Evolutionary conservation across 768 basidiomycete genomes (phyloP).

Genomic region (Tricholoma furcatifolium): DNA sequence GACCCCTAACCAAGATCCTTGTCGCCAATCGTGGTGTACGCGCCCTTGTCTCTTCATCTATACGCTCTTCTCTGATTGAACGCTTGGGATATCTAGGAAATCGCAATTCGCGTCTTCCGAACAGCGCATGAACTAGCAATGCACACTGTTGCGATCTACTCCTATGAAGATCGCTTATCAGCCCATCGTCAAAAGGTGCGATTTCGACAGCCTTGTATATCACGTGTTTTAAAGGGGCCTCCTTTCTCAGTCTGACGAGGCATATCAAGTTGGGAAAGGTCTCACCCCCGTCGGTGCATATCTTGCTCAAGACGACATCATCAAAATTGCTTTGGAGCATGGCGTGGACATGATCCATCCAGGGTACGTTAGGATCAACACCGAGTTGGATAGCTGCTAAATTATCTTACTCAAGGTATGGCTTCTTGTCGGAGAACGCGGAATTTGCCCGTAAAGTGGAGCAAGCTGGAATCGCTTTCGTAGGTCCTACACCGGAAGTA

Average conservation of each 20-base stretch:
- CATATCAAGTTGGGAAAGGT: slow-evolving; percentile 96
- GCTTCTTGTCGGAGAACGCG: slow-evolving; percentile 97
- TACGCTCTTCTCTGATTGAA: slow-evolving; percentile 8
- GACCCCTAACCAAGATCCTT: slow-evolving; percentile 87
- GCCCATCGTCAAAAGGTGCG: slow-evolving; percentile 96
- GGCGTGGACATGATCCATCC: slow-evolving; percentile 99
- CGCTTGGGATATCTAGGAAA: slow-evolving; percentile 66
- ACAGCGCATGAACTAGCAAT: slow-evolving; percentile 98
- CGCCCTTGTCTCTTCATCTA: slow-evolving; percentile 13
- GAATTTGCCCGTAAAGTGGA: slow-evolving; percentile 97
- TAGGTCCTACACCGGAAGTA: slow-evolving; percentile 93
- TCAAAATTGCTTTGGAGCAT: slow-evolving; percentile 93
- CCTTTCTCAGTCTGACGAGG: slow-evolving; percentile 82
- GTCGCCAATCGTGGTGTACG: slow-evolving; percentile 91
- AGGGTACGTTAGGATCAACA: slow-evolving; percentile 52
- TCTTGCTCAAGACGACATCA: slow-evolving; percentile 96
- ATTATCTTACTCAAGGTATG: slow-evolving; percentile 59
- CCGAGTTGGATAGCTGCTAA: not conserved
- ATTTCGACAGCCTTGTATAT: slow-evolving; percentile 10
- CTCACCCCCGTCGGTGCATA: slow-evolving; percentile 96
- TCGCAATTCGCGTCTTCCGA: slow-evolving; percentile 97
- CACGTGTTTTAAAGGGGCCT: slow-evolving; percentile 30
- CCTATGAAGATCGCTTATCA: slow-evolving; percentile 92
- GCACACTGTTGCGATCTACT: slow-evolving; percentile 99
- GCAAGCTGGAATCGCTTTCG: slow-evolving; percentile 94